Base-by-base conservation (phyloP, 106 monocot genomes). In the Ottelia alismoides region DNA sequence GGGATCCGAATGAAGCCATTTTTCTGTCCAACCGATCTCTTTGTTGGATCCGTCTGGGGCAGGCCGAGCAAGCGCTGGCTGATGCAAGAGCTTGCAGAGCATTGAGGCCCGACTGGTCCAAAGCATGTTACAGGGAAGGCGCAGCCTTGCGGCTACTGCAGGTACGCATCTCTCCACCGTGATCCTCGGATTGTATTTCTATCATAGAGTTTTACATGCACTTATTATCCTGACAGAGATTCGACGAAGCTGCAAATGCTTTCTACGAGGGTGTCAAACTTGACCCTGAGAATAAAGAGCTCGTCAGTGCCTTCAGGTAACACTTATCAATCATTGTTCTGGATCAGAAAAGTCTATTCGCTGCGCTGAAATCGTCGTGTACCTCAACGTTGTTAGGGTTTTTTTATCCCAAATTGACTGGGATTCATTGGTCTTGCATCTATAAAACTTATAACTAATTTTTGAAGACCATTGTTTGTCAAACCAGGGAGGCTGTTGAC, bases 81-180 rank as follows among this genome's bases (percentile, higher is more conserved):
- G 92, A 93, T 65, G 87, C 87, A 11, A 77, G 53, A 70, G 77
- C 75, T 53, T 93, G 87, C 51, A 67, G 83, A 60, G 70, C 26
- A 12, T 60, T 93, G 29, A 87, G 64, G 45, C 87, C 83, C 23
- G 80, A 81, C 28, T 93, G 92, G 92, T 54, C 71, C 18, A 93
- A 93, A 74, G 92, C 87, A 47, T 83, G 72, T 65, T 93, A 93
- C 52, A 83, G 92, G 70, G 92, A 93, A 75, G 92, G 87, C 45
- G 74, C 87, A n/a, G 87, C 92, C 2, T 59, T 84, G 20, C 83
- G 80, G 51, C 48, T 83, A 45, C 62, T 93, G 32, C 77, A 83
- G 61, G 87, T 84, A 57, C 52, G 61, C 44, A 11, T 20, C 18
- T 57, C 16, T 27, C 20, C 28, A 12, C 31, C 30, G 20, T 28